Evolutionary conservation across 495 filamentous ascomycete species (phyloP).

Genomic region (Paragyromitra xinjiangensis): DNA sequence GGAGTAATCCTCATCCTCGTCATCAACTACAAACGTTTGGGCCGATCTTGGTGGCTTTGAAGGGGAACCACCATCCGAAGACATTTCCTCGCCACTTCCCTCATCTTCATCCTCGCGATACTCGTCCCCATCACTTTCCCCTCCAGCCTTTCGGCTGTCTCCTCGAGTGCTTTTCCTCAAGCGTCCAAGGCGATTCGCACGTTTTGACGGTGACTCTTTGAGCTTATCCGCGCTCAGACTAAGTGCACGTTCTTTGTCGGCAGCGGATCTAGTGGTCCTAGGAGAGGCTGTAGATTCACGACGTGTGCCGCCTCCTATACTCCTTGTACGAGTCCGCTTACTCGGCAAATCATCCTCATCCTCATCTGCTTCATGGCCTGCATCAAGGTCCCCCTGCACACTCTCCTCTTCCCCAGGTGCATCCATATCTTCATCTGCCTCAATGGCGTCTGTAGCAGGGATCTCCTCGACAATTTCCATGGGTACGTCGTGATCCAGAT

Average conservation of each 20-base stretch:
- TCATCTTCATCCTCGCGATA: constrained; percentile 53
- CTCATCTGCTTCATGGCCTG: constrained; percentile 55
- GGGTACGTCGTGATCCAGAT: constrained; percentile 32
- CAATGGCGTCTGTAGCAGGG: constrained; percentile 23
- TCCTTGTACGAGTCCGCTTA: constrained; percentile 50
- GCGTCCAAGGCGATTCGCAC: constrained; percentile 40
- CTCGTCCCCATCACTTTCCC: constrained; percentile 54
- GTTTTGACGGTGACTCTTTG: constrained; percentile 45
- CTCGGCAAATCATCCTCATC: constrained; percentile 55
- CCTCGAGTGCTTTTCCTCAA: constrained; percentile 40
- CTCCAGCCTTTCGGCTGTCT: constrained; percentile 48
- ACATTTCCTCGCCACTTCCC: constrained; percentile 53
- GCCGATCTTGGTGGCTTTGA: constrained; percentile 47
- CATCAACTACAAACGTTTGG: constrained; percentile 46
- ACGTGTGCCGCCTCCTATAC: constrained; percentile 23
- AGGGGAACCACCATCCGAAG: constrained; percentile 44
- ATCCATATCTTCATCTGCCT: constrained; percentile 42
- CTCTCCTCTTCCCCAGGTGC: constrained; percentile 47
- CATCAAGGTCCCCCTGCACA: constrained; percentile 47
- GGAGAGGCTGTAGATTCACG: constrained; percentile 46
- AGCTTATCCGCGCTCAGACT: constrained; percentile 40
- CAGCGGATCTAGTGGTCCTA: constrained; percentile 40
- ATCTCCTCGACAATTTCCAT: constrained; percentile 34
- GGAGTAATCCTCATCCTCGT: constrained; percentile 55
- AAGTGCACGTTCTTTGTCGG: constrained; percentile 32